Evolutionary conservation across 192 early-diverging fungal species (phyloP), one percentile per base, ranked within the genome.

Genomic region (Backusella tarrabulga): DNA sequence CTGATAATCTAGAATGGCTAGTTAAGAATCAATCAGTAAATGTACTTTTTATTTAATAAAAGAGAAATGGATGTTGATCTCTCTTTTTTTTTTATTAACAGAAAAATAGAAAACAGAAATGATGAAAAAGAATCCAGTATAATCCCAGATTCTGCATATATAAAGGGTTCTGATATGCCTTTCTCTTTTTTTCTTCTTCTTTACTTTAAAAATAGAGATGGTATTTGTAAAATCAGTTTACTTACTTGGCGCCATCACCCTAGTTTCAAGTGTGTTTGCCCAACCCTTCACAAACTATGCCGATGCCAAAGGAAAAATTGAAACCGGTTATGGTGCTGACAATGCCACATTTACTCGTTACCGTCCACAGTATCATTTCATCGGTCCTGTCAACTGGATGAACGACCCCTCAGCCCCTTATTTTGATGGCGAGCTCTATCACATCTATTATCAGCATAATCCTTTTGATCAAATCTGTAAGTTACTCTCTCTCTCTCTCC

Each of bases 361-460:
- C 34, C 66, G 75, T 8, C 60, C 75, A 15, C 15, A 68, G 9
- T 76, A 46, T 21, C 78, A 79, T 36, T 74, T 75, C 34, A 74
- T 70, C 6, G 73, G 40, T 12, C 78, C 73, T 75, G 41, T 73
- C 34, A 72, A 72, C n/a, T 79, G 78, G 78, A 75, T 79, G 78
- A 79, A 79, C 66, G 67, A 79, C 71, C 78, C 78, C n/a, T 79
- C 71, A 21, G 78, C 78, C 0, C 78, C 78, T 15, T 75, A 66
- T 35, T 75, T 67, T 29, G 78, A 79, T 38, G 35, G 29, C 38
- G n/a, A 67, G 35, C 36, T 42, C 15, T 76, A 76, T 35, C 75
- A 76, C 19, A n/a, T 76, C 4, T 76, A 68, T 69, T 76, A 76
- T 68, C 73, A 63, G 32, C 73, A 74, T 26, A 74, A 74, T 36